A percentile compares a stretch with the other conserved stretches of the same genome.
Evolutionary conservation across 139 green algal genomes (phyloP).

Genomic region (Chlorella vulgaris): DNA sequence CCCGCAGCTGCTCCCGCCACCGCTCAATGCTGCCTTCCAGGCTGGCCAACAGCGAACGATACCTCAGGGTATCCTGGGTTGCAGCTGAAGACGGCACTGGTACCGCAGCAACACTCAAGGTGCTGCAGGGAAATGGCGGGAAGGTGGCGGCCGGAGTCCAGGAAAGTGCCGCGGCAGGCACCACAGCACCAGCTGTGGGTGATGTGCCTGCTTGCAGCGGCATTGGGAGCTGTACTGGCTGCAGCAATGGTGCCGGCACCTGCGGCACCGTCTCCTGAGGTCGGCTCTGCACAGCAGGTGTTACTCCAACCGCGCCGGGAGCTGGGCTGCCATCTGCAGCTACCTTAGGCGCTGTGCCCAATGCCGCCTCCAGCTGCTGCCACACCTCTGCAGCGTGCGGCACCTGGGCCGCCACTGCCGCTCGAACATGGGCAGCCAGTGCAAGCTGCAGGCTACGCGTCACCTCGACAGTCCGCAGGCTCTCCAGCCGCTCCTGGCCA

Average conservation of each 20-base stretch:
- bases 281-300: too few species aligned
- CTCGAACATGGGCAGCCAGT: slow-evolving; percentile 4
- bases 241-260: too few species aligned
- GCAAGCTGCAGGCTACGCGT: slow-evolving; percentile 2
- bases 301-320: too few species aligned
- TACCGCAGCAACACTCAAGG: neutral
- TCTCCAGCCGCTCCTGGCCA: slow-evolving; percentile 1
- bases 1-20: slow-evolving; percentile 27
- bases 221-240: too few species aligned
- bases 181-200: too few species aligned
- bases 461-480: slow-evolving; percentile 1
- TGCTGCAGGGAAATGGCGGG: too few species aligned
- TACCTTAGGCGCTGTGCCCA: too few species aligned
- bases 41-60: slow-evolving; percentile 9
- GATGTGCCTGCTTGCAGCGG: too few species aligned
- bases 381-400: neutral
- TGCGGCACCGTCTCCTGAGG: too few species aligned
- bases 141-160: too few species aligned
- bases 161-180: neutral
- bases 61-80: neutral
- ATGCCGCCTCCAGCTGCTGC: neutral
- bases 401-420: slow-evolving; percentile 13
- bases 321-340: neutral
- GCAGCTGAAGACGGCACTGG: neutral
- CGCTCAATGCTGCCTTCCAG: slow-evolving; percentile 29